Evolutionary conservation across 2,329 filamentous ascomycete species (phyloP), one percentile per base, ranked within the genome.

Genomic region (Scedosporium aurantiacum): DNA sequence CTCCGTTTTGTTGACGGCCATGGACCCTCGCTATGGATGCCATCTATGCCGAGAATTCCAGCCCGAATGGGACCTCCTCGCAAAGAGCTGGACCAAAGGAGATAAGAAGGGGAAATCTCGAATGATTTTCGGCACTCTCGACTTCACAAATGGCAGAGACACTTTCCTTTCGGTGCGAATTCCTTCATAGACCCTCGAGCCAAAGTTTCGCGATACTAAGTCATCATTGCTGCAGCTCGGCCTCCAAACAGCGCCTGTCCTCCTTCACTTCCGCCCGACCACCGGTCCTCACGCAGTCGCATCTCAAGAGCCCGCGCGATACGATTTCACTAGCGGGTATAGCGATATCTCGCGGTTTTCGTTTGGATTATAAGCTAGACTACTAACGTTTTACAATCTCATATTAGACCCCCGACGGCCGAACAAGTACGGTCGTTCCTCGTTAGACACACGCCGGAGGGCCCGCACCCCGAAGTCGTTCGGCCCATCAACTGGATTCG

Each of bases 221-320:
- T 37, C 32, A 37, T 37, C 32, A 12, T 52, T 56, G 14, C 18
- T 58, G 55, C 67, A 97, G 93, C 83, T 97, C 67, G 87, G 89
- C 74, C 85, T 99, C 50, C 90, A 96, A 85, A 97, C 93, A 56
- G 94, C 94, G 5, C 94, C 94, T 1, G 88, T 97, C 45, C 81
- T 99, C 52, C 78, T 97, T 54, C 78, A 96, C 66, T 97, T 94
- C 79, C 90, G 85, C 64, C 91, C 64, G 25, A 97, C 92, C 4
- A 76, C 81, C 61, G 94, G 94, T 18, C 88, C 90, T 27, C 83
- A 91, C 72, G 91, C 93, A 59, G 87, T 84, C 66, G 70, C 83
- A 55, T 84, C 88, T 61, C 74, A 78, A 59, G 83, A 88, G 16
- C 90, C 92, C 37, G 67, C 88, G 52, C 85, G 91, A 76, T 94